A percentile compares a stretch with the other conserved stretches of the same genome.
Conservation (phyloP, 2,329 filamentous ascomycete species). For the Colletotrichum somersetense region DNA sequence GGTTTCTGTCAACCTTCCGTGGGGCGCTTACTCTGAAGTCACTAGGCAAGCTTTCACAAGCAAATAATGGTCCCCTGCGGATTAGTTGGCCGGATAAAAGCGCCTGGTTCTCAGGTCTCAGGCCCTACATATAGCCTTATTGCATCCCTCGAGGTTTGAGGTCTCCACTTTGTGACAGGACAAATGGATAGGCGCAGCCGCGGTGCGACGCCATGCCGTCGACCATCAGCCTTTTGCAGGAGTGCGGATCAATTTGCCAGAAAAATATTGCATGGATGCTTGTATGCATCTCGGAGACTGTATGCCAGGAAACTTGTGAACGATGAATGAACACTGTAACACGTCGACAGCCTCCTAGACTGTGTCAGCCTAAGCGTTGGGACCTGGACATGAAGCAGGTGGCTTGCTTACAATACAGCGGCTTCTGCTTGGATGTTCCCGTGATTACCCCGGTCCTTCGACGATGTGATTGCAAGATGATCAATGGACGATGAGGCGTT, state of each 20-base stretch:
- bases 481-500: slow-evolving; percentile 18
- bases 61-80: slow-evolving; percentile 5
- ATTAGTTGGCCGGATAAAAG: slow-evolving; percentile 11
- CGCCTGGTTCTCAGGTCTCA: slow-evolving; percentile 1
- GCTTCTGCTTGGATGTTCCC: background rate
- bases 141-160: slow-evolving; percentile 7
- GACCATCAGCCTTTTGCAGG: background rate
- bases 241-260: background rate
- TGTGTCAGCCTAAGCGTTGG: slow-evolving; percentile 3
- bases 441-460: background rate
- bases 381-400: slow-evolving; percentile 17
- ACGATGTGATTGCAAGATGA: background rate
- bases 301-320: background rate
- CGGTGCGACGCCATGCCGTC: background rate
- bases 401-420: slow-evolving; percentile 1
- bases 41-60: slow-evolving; percentile 8
- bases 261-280: background rate
- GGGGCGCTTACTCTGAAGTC: background rate
- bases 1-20: background rate
- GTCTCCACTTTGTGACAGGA: slow-evolving; percentile 9
- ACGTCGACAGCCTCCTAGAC: slow-evolving; percentile 1
- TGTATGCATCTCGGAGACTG: background rate
- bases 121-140: slow-evolving; percentile 31
- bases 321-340: background rate
- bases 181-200: background rate